Base-by-base conservation (phyloP, 257 asterid species). In the Plantago elongata region DNA sequence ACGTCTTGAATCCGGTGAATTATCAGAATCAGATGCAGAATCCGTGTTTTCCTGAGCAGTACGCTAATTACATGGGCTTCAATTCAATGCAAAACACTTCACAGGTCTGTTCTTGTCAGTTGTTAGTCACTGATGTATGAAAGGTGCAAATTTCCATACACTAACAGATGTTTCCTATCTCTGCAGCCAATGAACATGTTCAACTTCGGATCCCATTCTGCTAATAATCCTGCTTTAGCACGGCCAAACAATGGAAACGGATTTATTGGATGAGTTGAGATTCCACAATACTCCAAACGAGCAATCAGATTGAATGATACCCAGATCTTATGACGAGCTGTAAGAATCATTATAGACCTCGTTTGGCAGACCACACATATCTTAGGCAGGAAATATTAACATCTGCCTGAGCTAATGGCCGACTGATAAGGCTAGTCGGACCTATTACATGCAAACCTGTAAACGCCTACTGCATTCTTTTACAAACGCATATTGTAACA, bases 11-110 rank as follows among this genome's bases (percentile, higher is more conserved):
- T 47, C 71, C 74, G 27, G 71, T 79, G 50, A 74, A 73, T 63
- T 81, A 74, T 69, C 90, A 71, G 55, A 76, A 61, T 45, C 94
- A 75, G 52, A 58, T 84, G 79, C 85, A 74, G 47, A 79, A 69
- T 64, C 54, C 84, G 5, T 70, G 69, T 56, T 78, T 85, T 9
- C 64, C 72, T 0, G 90, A 83, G 57, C 92, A 85, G 44, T 88
- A 78, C 68, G 95, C 88, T 17, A 77, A 77, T 52, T 80, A 70
- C 74, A 75, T 79, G 85, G 85, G 76, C 22, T 81, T 89, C 70
- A 78, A 74, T 37, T 74, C 83, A 9, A 61, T 74, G 63, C 90
- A 82, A 42, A 78, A 71, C 62, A 54, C 82, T 65, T 67, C 83
- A 46, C 90, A 88, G 93, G 95, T 85, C 54, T 12, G 65, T 45